phyloP scores from a whole-genome alignment of 192 early-diverging fungal species.

The Podila horticola region DNA sequence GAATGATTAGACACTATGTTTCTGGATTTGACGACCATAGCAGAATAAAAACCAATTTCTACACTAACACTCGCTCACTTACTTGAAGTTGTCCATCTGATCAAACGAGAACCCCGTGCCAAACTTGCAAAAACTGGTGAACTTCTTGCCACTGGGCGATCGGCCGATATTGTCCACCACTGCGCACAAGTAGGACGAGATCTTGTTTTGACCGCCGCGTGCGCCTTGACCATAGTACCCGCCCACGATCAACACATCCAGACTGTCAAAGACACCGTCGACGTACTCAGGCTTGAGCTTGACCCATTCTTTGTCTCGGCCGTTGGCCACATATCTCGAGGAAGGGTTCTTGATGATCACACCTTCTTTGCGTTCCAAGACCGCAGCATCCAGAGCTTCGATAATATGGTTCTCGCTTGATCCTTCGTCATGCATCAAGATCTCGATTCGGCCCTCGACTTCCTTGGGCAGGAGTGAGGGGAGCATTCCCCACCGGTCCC shows the following conservation, averaged over 20 bases:
- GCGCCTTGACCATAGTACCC: constrained; percentile 70
- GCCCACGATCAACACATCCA: constrained; percentile 80
- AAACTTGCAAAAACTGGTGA: constrained; percentile 73
- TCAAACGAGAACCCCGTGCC: constrained; percentile 74
- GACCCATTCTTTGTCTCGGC: constrained; percentile 69
- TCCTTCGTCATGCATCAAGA: constrained; percentile 64
- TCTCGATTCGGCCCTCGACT: constrained; percentile 61
- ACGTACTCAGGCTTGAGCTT: constrained; percentile 88
- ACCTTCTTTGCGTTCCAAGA: constrained; percentile 66
- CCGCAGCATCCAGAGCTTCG: constrained; percentile 63
- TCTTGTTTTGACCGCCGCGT: constrained; percentile 61
- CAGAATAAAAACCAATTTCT: neutral
- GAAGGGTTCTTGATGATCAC: constrained; percentile 79
- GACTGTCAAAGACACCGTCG: constrained; percentile 70
- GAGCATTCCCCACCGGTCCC: constrained; percentile 62
- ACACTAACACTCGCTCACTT: constrained; percentile 60
- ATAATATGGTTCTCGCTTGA: constrained; percentile 67
- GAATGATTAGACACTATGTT: neutral
- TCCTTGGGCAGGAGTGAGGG: constrained; percentile 58
- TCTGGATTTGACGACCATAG: neutral
- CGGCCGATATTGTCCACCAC: constrained; percentile 33
- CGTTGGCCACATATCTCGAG: constrained; percentile 63
- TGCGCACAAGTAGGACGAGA: constrained; percentile 35
- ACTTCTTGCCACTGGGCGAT: constrained; percentile 34
- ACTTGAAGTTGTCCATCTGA: constrained; percentile 68